phyloP scores from a whole-genome alignment of 192 early-diverging fungal species.

The Glomus cerebriforme region DNA sequence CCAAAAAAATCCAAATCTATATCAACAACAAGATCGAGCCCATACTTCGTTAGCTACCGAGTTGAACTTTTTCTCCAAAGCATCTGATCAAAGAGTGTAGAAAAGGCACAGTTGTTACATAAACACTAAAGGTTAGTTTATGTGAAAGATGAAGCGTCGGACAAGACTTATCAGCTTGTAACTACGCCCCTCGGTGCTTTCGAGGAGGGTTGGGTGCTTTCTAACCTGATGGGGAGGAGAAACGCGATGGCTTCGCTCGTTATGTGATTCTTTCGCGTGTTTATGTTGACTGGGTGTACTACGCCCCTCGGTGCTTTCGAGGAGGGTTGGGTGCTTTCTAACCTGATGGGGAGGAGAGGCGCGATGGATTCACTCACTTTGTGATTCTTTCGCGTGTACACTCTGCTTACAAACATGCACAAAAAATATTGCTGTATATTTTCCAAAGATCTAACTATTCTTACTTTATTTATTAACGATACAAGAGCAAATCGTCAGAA shows the following conservation, averaged over 20 bases:
- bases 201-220: slow-evolving; percentile 32
- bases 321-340: slow-evolving; percentile 34
- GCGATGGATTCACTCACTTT: slow-evolving; percentile 28
- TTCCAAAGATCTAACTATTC: slow-evolving; percentile 11
- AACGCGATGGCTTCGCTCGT: slow-evolving; percentile 29
- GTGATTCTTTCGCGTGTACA: slow-evolving; percentile 17
- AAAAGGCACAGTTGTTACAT: slow-evolving; percentile 18
- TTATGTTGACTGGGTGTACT: neutral
- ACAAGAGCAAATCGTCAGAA: slow-evolving; percentile 26
- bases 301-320: neutral
- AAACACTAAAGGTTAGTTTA: slow-evolving; percentile 36
- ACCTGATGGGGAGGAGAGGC: slow-evolving; percentile 35
- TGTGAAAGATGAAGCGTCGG: slow-evolving; percentile 10
- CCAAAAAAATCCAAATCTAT: slow-evolving; percentile 13
- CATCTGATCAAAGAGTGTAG: slow-evolving; percentile 32
- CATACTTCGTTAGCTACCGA: slow-evolving; percentile 16
- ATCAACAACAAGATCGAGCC: slow-evolving; percentile 3
- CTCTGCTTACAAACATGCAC: neutral
- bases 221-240: slow-evolving; percentile 34
- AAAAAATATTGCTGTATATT: slow-evolving; percentile 13
- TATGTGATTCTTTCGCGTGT: too few relatives aligned
- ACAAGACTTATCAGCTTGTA: slow-evolving; percentile 16
- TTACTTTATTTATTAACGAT: neutral
- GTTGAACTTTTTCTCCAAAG: slow-evolving; percentile 7
- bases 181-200: slow-evolving; percentile 12